Base-by-base conservation (phyloP, 257 asterid species). In the Solanum clarkiae region DNA sequence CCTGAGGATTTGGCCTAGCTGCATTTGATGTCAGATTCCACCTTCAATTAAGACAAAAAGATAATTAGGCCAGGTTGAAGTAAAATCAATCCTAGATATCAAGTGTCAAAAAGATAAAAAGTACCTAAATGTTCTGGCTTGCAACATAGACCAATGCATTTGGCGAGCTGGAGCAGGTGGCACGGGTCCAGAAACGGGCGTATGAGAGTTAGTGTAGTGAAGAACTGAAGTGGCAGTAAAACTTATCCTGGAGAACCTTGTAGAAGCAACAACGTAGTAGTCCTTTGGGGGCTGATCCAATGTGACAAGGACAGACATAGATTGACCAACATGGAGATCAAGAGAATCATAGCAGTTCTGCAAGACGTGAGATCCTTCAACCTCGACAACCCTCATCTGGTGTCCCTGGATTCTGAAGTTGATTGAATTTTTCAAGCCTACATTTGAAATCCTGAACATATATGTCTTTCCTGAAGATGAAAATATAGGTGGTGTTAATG, bases 1-100 rank as follows among this genome's bases (percentile, higher is more conserved):
- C 99, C 86, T 95, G 98, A 36, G 99, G 99, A 47, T 97, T 97
- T 6, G 99, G 99, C 93, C 99, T 95, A 3, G 99, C 99, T 77
- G 99, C 98, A 81, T 97, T 97, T 65, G 98, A 86, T 81, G 98
- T 97, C 90, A 97, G 87, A 85, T 97, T 97, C 98, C 99, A 93
- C 94, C 99, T 97, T 86, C 88, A 90, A 87, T 22, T 10, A 29
- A 84, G 15, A 69, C 13, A 75, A 75, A 44, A 51, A 15, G 16
- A 53, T 8, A 32, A 62, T 75, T 36, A 83, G 63, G 45, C 7
- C 62, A 24, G 51, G 13, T 45, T 15, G 59, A 49, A 49, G 8
- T 22, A 75, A 14, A 75, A 49, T 8, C 45, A 75, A 15, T 75
- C n/a, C 81, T 51, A 77, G 62, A 5, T 49, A 16, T 47, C 45